These are phyloP conservation scores for Wickerhamomyces canadensis DNA, from an alignment of 805 yeast species.

Conservation along the genomic window DNA sequence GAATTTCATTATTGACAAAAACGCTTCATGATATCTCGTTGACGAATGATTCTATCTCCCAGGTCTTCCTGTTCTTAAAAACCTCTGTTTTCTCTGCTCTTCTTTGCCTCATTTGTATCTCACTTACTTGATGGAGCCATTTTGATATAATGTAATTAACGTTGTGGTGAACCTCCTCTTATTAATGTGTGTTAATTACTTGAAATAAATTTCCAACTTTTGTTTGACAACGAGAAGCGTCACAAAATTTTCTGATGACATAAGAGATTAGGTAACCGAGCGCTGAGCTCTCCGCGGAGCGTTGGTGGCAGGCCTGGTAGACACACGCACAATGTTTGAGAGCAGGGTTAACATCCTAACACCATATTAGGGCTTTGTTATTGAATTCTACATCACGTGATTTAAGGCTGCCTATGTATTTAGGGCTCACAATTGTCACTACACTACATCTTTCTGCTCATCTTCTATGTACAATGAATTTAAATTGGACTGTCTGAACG, in stretches of 20 bases:
- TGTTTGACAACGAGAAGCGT: neutral
- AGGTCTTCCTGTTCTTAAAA: too few relatives aligned
- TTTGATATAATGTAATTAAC: slow-evolving; percentile 17
- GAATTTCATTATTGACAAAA: too few relatives aligned
- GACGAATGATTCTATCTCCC: too few relatives aligned
- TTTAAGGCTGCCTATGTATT: too few relatives aligned
- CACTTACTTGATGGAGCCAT: slow-evolving; percentile 46
- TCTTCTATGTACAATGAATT: too few relatives aligned
- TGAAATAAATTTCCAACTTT: neutral
- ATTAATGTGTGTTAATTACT: neutral
- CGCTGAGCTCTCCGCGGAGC: too few relatives aligned
- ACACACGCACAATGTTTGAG: slow-evolving; percentile 6
- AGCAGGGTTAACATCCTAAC: slow-evolving; percentile 7
- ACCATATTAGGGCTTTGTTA: slow-evolving; percentile 13
- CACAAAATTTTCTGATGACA: neutral
- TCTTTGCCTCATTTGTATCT: neutral
- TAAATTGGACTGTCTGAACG: too few relatives aligned
- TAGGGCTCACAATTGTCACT: too few relatives aligned
- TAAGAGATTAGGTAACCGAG: neutral
- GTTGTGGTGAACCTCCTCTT: neutral
- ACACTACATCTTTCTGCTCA: too few relatives aligned
- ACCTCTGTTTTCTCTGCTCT: too few relatives aligned
- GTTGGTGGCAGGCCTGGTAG: slow-evolving; percentile 4
- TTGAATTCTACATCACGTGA: slow-evolving; percentile 11
- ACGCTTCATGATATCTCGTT: too few relatives aligned